Evolutionary conservation across 352 stramenopile genomes (phyloP).

Genomic region (Phytopythium montanum): DNA sequence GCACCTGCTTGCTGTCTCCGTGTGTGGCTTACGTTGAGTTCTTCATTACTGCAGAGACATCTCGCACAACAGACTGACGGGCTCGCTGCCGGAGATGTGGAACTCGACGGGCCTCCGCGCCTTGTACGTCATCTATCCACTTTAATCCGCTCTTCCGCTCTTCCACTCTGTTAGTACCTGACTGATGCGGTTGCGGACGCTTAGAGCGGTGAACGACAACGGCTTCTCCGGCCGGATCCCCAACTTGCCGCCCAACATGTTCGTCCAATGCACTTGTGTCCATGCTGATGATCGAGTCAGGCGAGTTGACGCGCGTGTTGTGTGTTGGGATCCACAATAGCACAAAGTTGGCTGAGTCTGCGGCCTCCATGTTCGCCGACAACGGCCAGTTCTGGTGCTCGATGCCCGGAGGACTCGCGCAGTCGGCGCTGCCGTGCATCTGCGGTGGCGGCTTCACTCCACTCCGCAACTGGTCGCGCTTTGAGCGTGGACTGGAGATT

Average conservation of each 20-base stretch:
- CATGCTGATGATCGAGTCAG: not conserved
- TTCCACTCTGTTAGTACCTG: not conserved
- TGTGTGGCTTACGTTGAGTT: not conserved
- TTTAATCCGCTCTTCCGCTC: not conserved
- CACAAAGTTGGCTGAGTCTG: not conserved
- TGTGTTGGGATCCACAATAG: conserved; percentile 17
- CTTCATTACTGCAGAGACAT: conserved; percentile 28
- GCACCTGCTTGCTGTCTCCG: not conserved
- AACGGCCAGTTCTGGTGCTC: not conserved
- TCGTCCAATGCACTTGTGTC: conserved; percentile 4
- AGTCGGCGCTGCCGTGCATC: conserved; percentile 20
- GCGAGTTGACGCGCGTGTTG: not conserved
- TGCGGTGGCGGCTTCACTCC: conserved; percentile 24
- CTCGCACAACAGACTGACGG: conserved; percentile 41
- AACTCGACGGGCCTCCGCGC: conserved; percentile 38
- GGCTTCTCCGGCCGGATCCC: conserved; percentile 21
- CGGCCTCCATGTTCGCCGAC: not conserved
- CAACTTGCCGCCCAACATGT: conserved; percentile 25
- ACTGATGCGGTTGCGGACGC: not conserved
- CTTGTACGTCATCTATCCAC: conserved; percentile 39
- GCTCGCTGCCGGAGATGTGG: conserved; percentile 32
- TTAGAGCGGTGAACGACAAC: conserved; percentile 36
- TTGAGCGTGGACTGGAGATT: not conserved
- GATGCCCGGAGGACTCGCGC: conserved; percentile 3
- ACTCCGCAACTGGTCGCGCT: not conserved